Conservation (phyloP, 192 early-diverging fungal species). For the Backusella mclennaniae region DNA sequence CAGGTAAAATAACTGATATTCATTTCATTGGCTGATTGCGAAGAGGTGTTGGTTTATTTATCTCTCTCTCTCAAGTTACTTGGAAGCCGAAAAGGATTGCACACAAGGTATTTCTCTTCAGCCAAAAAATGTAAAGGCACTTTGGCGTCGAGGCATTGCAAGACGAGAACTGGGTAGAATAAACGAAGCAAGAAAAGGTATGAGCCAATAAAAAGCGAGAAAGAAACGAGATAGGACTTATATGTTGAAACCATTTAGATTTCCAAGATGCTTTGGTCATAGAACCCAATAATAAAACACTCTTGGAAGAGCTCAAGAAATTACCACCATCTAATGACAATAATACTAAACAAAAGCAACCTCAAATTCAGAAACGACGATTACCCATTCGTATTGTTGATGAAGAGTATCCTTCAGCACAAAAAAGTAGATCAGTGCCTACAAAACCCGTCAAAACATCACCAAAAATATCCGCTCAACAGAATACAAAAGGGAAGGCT, state of each 20-base stretch:
- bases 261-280: slow-evolving; percentile 59
- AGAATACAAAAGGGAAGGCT: background rate
- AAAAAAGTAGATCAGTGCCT: background rate
- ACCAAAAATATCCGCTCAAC: background rate
- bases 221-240: background rate
- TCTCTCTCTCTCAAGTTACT: slow-evolving; percentile 39
- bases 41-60: background rate
- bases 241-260: slow-evolving; percentile 39
- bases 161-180: slow-evolving; percentile 48
- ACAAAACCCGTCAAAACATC: background rate
- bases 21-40: too few species aligned
- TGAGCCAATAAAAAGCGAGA: background rate
- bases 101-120: slow-evolving; percentile 57
- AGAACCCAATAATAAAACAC: slow-evolving; percentile 64
- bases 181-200: slow-evolving; percentile 53
- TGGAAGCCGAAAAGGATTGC: slow-evolving; percentile 68
- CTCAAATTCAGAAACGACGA: slow-evolving; percentile 22
- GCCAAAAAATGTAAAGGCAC: slow-evolving; percentile 73
- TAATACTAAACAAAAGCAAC: background rate
- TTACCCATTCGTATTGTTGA: slow-evolving; percentile 56
- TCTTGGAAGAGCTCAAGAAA: slow-evolving; percentile 63
- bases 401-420: slow-evolving; percentile 23
- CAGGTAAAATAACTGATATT: slow-evolving; percentile 34
- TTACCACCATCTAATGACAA: slow-evolving; percentile 14
- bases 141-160: slow-evolving; percentile 74